phyloP scores from a whole-genome alignment of 2,329 filamentous ascomycete species.

The Neopestalotiopsis sp. region DNA sequence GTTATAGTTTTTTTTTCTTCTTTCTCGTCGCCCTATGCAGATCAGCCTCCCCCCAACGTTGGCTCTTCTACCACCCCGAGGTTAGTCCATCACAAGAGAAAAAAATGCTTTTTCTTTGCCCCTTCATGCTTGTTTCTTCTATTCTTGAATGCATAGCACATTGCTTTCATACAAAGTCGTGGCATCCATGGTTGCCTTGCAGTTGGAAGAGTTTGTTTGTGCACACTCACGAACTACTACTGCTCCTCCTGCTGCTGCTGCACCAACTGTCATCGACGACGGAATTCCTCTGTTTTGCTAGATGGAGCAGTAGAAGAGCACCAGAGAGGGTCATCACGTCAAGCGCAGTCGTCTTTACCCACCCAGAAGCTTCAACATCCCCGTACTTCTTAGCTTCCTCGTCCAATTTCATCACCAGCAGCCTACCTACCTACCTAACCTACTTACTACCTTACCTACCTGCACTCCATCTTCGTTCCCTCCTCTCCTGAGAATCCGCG shows the following conservation, averaged over 20 bases:
- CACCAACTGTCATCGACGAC: background rate
- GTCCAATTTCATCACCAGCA: constrained; percentile 7
- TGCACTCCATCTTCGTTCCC: background rate
- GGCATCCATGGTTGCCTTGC: background rate
- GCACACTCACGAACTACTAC: background rate
- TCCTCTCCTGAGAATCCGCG: constrained; percentile 4
- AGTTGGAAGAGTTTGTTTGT: background rate
- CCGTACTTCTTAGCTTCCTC: constrained; percentile 17
- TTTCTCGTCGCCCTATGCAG: background rate
- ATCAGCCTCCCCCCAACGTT: background rate
- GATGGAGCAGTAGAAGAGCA: constrained; percentile 5
- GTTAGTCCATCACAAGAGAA: background rate
- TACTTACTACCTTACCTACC: no score
- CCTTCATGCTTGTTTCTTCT: background rate
- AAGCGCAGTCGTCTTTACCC: constrained; percentile 17
- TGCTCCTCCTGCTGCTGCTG: background rate
- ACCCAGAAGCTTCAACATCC: constrained; percentile 15
- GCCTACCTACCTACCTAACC: background rate
- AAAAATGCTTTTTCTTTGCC: background rate
- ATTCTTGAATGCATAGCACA: background rate
- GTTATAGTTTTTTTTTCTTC: background rate
- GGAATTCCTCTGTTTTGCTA: background rate
- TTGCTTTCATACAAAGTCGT: background rate
- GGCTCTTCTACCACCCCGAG: background rate
- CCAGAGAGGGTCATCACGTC: constrained; percentile 16